phyloP scores from a whole-genome alignment of 768 basidiomycete species.

The Asterophora parasitica region DNA sequence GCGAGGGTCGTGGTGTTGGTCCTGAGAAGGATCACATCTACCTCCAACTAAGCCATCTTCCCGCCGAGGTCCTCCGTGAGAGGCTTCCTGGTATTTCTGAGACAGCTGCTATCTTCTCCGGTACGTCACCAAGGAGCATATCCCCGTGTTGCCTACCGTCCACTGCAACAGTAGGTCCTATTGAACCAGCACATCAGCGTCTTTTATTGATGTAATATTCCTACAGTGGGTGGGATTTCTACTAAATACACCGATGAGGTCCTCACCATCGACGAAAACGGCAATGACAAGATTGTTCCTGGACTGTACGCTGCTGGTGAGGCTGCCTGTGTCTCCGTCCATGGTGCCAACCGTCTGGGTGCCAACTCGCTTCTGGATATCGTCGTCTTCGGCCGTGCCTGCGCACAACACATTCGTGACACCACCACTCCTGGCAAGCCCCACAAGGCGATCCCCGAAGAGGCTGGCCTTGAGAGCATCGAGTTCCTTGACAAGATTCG shows the following conservation, averaged over 20 bases:
- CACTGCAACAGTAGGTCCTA: constrained; percentile 90
- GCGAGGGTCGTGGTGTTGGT: constrained; percentile 98
- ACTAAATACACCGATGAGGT: constrained; percentile 98
- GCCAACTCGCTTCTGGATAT: constrained; percentile 99
- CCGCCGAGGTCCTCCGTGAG: constrained; percentile 92
- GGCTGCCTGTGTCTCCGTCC: constrained; percentile 97
- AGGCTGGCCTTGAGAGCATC: constrained; percentile 80
- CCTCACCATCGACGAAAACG: constrained; percentile 79
- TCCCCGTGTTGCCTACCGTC: constrained; percentile 96
- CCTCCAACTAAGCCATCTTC: constrained; percentile 95
- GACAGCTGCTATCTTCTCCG: constrained; percentile 97
- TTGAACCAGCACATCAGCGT: background rate
- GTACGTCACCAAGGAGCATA: constrained; percentile 99
- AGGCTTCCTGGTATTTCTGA: constrained; percentile 98
- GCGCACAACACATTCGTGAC: constrained; percentile 94
- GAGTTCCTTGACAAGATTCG: constrained; percentile 87
- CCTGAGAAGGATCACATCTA: constrained; percentile 97
- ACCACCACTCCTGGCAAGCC: constrained; percentile 85
- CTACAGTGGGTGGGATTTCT: constrained; percentile 95
- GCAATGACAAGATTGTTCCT: constrained; percentile 91
- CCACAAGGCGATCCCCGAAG: constrained; percentile 82
- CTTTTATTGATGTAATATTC: background rate
- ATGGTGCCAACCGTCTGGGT: constrained; percentile 98
- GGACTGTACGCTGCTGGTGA: constrained; percentile 98
- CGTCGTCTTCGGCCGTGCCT: constrained; percentile 99